Base-by-base conservation (phyloP, 192 early-diverging fungal species). In the Paraglomus brasilianum region DNA sequence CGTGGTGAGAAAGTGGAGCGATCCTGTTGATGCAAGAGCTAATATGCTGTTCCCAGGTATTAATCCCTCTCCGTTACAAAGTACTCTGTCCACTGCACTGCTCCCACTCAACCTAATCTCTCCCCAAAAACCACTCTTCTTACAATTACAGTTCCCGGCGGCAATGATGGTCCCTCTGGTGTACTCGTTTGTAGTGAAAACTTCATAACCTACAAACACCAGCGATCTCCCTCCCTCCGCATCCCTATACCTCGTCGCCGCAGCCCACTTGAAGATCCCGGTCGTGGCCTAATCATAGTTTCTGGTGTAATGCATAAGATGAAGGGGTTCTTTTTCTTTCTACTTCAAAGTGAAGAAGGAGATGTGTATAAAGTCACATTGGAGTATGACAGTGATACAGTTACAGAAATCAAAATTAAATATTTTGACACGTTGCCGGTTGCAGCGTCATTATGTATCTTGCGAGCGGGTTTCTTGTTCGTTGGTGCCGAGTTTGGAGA, bases 381-480 rank as follows among this genome's bases (percentile, higher is more conserved):
- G 72, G 92, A 95, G 38, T 89, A 87, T 71, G 78, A 77, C 15
- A 83, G 79, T 3, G 83, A 82, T 21, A 77, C 70, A 50, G 89
- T 88, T 5, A 82, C 81, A 15, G 82, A 82, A 4, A 81, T 99
- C 74, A 87, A 85, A 36, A 89, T 98, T 68, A 91, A 92, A 70
- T 98, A 98, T 72, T 98, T 98, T 79, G 96, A 98, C 72, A 94
- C 93, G 5, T 83, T 99, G 4, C 88, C 95, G n/a, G 82, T 90
- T 4, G 83, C 95, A 8, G 80, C 85, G 14, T 80, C 85, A 30
- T 72, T 99, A 49, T 87, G 90, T 58, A 87, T 99, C 48, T 82
- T 99, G 55, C 94, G 92, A 70, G 89, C 91, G 41, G 98, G 98
- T 40, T 96, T 95, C 59, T 81, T 99, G 72, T 95, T 99, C 79